Evolutionary conservation across 2,329 filamentous ascomycete genomes (phyloP).

Genomic region (Malbranchea cinnamomea): DNA sequence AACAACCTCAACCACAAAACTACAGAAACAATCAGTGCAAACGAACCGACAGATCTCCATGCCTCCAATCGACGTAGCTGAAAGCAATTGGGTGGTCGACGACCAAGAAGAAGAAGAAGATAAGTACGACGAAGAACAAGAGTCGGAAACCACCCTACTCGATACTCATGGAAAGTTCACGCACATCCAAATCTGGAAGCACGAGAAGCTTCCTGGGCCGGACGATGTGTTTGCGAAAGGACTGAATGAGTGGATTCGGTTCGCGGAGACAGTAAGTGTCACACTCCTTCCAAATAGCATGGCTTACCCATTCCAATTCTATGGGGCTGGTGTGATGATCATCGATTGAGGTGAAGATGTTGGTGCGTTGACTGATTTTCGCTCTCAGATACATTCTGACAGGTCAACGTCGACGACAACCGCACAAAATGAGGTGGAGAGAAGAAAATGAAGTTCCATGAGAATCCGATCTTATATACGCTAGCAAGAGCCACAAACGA

Average conservation of each 20-base stretch:
- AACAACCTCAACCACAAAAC: constrained; percentile 29
- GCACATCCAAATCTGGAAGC: constrained; percentile 67
- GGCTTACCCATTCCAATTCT: too few species aligned
- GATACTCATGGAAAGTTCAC: constrained; percentile 56
- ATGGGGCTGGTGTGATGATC: too few species aligned
- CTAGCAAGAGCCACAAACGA: too few species aligned
- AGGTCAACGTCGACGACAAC: too few species aligned
- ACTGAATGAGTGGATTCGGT: constrained; percentile 64
- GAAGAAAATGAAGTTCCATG: too few species aligned
- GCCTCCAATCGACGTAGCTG: not conserved
- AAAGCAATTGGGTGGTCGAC: not conserved
- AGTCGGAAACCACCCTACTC: constrained; percentile 39
- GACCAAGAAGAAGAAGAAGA: constrained; percentile 22
- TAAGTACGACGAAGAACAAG: constrained; percentile 31
- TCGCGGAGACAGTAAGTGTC: constrained; percentile 49
- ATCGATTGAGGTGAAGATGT: too few species aligned
- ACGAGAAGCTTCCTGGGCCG: constrained; percentile 51
- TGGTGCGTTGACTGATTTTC: too few species aligned
- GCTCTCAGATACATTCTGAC: too few species aligned
- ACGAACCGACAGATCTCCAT: not conserved
- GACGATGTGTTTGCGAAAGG: constrained; percentile 59
- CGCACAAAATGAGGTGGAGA: too few species aligned
- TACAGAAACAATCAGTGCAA: constrained; percentile 13
- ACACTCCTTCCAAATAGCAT: not conserved
- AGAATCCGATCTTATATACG: too few species aligned